Conservation (phyloP, 768 basidiomycete species). For the Podaxis rugospora region DNA sequence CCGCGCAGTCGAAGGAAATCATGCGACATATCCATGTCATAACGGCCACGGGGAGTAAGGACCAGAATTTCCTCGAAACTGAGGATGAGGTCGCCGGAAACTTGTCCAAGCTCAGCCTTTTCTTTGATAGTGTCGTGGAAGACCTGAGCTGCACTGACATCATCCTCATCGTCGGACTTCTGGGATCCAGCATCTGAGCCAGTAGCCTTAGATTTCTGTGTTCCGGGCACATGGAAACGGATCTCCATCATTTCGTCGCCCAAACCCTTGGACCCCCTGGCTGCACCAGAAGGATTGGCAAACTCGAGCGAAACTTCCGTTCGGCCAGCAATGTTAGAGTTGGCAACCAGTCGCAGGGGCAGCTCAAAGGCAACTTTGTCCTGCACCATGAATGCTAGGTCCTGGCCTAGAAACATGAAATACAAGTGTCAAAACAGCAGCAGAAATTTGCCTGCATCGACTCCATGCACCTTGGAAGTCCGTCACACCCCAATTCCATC, state of each 20-base stretch:
- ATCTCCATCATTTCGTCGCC: slow-evolving; percentile 95
- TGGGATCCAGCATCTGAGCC: slow-evolving; percentile 73
- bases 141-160: slow-evolving; percentile 88
- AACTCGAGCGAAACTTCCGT: slow-evolving; percentile 99
- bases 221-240: slow-evolving; percentile 92
- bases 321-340: slow-evolving; percentile 96
- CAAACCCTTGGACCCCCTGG: slow-evolving; percentile 35
- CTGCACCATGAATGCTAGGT: slow-evolving; percentile 86
- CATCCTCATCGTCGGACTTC: slow-evolving; percentile 72
- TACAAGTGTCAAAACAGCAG: slow-evolving; percentile 2
- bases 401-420: slow-evolving; percentile 55
- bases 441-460: background rate
- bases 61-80: slow-evolving; percentile 95
- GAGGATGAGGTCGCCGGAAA: slow-evolving; percentile 86
- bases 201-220: slow-evolving; percentile 46
- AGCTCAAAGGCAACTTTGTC: slow-evolving; percentile 89
- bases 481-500: slow-evolving; percentile 98
- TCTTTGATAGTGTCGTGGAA: slow-evolving; percentile 98
- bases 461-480: slow-evolving; percentile 80
- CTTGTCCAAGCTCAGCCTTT: slow-evolving; percentile 90
- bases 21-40: slow-evolving; percentile 97
- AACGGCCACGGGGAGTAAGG: slow-evolving; percentile 92
- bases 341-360: slow-evolving; percentile 81
- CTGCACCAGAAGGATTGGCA: slow-evolving; percentile 39
- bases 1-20: slow-evolving; percentile 94